phyloP scores from a whole-genome alignment of 176 grass and related monocot species.

The Miscanthus lutarioriparius region DNA sequence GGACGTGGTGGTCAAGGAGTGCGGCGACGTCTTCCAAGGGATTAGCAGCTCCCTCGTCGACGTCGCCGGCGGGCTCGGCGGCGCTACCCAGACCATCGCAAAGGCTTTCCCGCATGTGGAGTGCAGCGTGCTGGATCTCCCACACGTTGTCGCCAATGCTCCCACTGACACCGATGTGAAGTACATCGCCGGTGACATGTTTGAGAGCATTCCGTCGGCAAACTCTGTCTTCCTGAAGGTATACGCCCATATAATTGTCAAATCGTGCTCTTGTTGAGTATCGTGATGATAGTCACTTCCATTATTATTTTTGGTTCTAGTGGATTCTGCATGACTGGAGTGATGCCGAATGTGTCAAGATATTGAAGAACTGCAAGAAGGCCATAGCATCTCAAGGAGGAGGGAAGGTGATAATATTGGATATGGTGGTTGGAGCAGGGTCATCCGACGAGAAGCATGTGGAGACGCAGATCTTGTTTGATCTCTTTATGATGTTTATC shows the following conservation, averaged over 20 bases:
- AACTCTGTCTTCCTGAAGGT: constrained; percentile 55
- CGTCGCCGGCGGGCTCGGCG: too few species aligned
- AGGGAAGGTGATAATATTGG: constrained; percentile 46
- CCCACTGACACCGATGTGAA: too few species aligned
- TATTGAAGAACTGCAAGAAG: constrained; percentile 43
- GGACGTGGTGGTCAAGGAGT: too few species aligned
- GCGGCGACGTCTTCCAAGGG: too few species aligned
- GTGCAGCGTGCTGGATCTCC: too few species aligned
- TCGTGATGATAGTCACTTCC: not conserved
- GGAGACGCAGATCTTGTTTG: not conserved
- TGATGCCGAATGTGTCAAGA: constrained; percentile 45
- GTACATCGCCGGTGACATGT: too few species aligned
- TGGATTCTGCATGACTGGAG: constrained; percentile 53
- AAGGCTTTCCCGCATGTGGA: too few species aligned
- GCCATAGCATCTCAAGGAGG: constrained; percentile 29
- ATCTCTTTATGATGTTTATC: not conserved
- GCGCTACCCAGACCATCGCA: too few species aligned
- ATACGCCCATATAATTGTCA: not conserved
- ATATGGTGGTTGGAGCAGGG: constrained; percentile 26
- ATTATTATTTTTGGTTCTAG: constrained; percentile 4
- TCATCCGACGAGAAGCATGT: not conserved
- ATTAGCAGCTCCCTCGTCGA: too few species aligned
- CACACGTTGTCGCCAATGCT: too few species aligned
- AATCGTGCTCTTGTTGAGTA: not conserved
- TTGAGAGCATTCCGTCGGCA: constrained; percentile 20